Base-by-base conservation (phyloP, 345 rosid species). In the Eucalyptus rudis region DNA sequence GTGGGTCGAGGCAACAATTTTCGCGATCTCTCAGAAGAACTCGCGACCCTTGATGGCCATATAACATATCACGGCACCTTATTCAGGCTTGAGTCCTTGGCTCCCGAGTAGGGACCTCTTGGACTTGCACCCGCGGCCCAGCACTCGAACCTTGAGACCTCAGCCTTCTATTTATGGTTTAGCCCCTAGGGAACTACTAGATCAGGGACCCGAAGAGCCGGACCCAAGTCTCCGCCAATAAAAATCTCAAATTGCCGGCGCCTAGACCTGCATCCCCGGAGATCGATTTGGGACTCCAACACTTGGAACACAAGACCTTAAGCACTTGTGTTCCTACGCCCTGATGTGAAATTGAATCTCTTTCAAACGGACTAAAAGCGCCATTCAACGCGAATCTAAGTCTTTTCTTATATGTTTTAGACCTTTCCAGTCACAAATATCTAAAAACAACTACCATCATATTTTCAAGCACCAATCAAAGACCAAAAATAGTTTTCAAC, bases 181-280 rank as follows among this genome's bases (percentile, higher is more conserved):
- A 43, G 49, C 85, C 47, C 25, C 33, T 24, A 8, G 6, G 29
- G 86, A 33, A 45, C 9, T 17, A 20, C 10, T 84, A 7, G 20
- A 45, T 44, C 3, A 2, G 9, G 86, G 36, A 25, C 12, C 0
- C 2, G 5, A n/a, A 45, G 8, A 20, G 52, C 13, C 0, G 1
- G 2, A 33, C 45, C 4, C 27, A 16, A 2, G 86, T 36, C 45
- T 44, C 7, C 2, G 1, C 5, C 13, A 3, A 0, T 40, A 36
- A 20, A 10, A 14, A 3, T 4, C 40, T 85, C 8, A 22, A 71
- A 11, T 71, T 2, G 4, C 12, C 45, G 1, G 7, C 2, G 14
- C 81, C 14, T 7, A 3, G 0, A 33, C 33, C 2, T 3, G 44
- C 44, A 3, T 33, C 2, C 25, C 7, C 0, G 6, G 1, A 4